These are phyloP conservation scores for Phascolomyces articulosus DNA, from an alignment of 371 early-diverging fungal genomes.

Conservation along the genomic window DNA sequence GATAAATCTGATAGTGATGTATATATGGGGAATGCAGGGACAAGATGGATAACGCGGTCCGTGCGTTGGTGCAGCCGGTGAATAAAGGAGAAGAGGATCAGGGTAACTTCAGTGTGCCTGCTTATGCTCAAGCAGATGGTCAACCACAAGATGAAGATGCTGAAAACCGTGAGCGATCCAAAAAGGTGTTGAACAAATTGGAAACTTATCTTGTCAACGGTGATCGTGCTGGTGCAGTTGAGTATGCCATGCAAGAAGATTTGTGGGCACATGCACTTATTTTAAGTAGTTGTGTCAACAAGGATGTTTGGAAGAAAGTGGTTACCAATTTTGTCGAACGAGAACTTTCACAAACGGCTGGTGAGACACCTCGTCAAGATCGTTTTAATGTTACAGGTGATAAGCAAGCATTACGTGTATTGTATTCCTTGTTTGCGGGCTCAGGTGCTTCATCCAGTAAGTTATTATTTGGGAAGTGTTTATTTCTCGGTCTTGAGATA, in stretches of 20 bases:
- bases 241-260: slow-evolving; percentile 67
- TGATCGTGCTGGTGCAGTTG: slow-evolving; percentile 76
- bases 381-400: slow-evolving; percentile 46
- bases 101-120: slow-evolving; percentile 40
- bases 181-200: slow-evolving; percentile 53
- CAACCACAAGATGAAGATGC: slow-evolving; percentile 10
- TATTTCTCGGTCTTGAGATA: background rate
- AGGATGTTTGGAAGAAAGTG: slow-evolving; percentile 83
- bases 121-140: slow-evolving; percentile 28
- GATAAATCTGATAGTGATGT: background rate
- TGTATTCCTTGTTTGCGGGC: slow-evolving; percentile 79
- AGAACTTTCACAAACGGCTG: slow-evolving; percentile 51
- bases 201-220: slow-evolving; percentile 73
- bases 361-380: slow-evolving; percentile 24
- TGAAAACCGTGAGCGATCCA: slow-evolving; percentile 25
- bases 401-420: slow-evolving; percentile 67
- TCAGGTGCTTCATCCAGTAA: slow-evolving; percentile 60
- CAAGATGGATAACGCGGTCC: slow-evolving; percentile 59
- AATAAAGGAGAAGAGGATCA: slow-evolving; percentile 24
- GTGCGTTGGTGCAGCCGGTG: slow-evolving; percentile 46
- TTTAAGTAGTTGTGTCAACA: slow-evolving; percentile 84
- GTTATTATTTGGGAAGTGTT: background rate
- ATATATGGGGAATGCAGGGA: slow-evolving; percentile 30
- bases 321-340: slow-evolving; percentile 70
- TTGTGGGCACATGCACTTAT: slow-evolving; percentile 92